Conservation (phyloP, 805 yeast species). For the Candida jianshihensis region DNA sequence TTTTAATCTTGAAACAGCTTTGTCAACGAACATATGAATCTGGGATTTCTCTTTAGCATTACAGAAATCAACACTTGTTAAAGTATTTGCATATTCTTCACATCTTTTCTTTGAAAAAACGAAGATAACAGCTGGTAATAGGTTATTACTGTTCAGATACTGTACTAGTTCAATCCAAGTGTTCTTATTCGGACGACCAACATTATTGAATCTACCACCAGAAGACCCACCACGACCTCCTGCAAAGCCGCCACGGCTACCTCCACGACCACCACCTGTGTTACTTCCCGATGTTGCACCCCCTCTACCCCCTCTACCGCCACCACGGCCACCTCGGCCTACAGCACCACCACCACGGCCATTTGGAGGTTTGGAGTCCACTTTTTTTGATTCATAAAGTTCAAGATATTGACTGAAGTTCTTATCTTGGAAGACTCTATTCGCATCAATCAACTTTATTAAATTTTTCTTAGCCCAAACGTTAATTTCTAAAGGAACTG, state of each 20-base stretch:
- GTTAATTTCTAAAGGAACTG: slow-evolving; percentile 86
- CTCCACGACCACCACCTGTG: slow-evolving; percentile 28
- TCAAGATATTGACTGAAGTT: slow-evolving; percentile 60
- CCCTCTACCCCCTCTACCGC: slow-evolving; percentile 31
- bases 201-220: slow-evolving; percentile 26
- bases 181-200: slow-evolving; percentile 56
- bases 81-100: slow-evolving; percentile 83
- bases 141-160: slow-evolving; percentile 52
- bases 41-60: slow-evolving; percentile 82
- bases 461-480: slow-evolving; percentile 76
- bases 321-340: slow-evolving; percentile 33
- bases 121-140: slow-evolving; percentile 89
- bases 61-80: slow-evolving; percentile 71
- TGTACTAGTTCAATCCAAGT: slow-evolving; percentile 75
- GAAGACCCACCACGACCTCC: slow-evolving; percentile 21
- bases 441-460: slow-evolving; percentile 66
- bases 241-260: slow-evolving; percentile 24
- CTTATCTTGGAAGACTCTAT: slow-evolving; percentile 57
- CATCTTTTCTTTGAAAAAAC: slow-evolving; percentile 92
- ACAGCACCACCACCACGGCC: slow-evolving; percentile 36
- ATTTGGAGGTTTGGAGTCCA: slow-evolving; percentile 10
- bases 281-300: no score
- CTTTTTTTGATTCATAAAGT: slow-evolving; percentile 36
- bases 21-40: slow-evolving; percentile 87
- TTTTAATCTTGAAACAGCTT: slow-evolving; percentile 78